Conservation (phyloP, 306 rosid species). For the Albizia julibrissin region DNA sequence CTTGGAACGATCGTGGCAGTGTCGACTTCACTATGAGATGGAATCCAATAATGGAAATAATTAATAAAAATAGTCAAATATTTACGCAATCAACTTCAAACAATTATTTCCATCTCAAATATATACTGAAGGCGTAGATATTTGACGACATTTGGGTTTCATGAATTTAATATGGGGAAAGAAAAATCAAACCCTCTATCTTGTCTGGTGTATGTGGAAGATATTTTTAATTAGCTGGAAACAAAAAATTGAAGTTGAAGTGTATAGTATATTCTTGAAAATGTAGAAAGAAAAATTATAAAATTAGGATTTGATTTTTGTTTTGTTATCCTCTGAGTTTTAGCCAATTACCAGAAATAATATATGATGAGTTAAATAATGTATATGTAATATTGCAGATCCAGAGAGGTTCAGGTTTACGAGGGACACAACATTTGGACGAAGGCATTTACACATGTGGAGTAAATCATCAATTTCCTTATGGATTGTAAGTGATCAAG, state of each 20-base stretch:
- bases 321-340: neutral
- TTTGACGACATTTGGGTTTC: neutral
- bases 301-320: neutral
- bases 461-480: slow-evolving; percentile 57
- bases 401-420: slow-evolving; percentile 84
- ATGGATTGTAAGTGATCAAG: slow-evolving; percentile 54
- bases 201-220: neutral
- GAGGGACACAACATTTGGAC: slow-evolving; percentile 85
- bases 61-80: neutral
- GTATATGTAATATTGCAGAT: slow-evolving; percentile 43
- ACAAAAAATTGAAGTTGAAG: neutral
- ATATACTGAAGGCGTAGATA: neutral
- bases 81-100: no score
- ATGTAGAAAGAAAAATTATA: neutral
- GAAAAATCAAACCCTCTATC: neutral
- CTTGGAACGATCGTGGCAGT: neutral
- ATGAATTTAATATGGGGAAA: neutral
- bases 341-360: neutral
- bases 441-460: slow-evolving; percentile 70
- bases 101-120: no score
- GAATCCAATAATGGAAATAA: neutral
- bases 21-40: neutral
- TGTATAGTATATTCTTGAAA: neutral
- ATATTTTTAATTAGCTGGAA: neutral
- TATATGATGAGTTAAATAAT: neutral